Conservation (phyloP, 768 basidiomycete genomes). For the Galerina sulciceps region DNA sequence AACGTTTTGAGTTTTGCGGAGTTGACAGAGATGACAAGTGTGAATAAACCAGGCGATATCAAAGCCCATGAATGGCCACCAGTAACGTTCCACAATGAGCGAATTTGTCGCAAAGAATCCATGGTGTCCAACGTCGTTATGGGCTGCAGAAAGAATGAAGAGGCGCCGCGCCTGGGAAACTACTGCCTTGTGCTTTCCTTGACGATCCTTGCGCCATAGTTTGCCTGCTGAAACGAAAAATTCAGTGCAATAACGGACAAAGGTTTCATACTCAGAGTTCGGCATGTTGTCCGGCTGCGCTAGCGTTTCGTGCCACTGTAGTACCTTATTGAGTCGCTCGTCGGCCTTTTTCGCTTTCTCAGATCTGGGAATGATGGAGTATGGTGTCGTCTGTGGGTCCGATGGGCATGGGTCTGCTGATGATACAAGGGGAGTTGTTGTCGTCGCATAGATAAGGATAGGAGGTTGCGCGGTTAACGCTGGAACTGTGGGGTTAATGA, state of each 20-base stretch:
- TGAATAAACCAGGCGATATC: conserved; percentile 28
- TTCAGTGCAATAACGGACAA: conserved; percentile 21
- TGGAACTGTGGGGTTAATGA: conserved; percentile 9
- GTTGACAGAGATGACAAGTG: conserved; percentile 35
- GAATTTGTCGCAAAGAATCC: conserved; percentile 25
- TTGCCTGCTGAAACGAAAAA: conserved; percentile 19
- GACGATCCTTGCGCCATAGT: conserved; percentile 24
- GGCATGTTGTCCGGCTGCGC: conserved; percentile 5
- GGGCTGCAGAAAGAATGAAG: conserved; percentile 22
- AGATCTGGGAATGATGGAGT: conserved; percentile 12
- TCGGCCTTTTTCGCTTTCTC: conserved; percentile 8
- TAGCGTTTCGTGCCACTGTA: conserved; percentile 7
- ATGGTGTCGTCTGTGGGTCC: no score
- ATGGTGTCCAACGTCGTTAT: conserved; percentile 30
- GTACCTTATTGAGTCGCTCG: conserved; percentile 7
- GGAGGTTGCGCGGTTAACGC: not conserved
- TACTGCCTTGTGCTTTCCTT: conserved; percentile 25
- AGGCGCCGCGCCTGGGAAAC: conserved; percentile 16
- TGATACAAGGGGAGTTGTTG: no score
- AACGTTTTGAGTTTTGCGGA: conserved; percentile 23
- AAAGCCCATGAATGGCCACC: conserved; percentile 31
- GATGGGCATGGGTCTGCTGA: no score
- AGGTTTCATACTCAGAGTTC: conserved; percentile 12
- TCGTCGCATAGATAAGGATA: not conserved
- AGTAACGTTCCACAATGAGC: conserved; percentile 28